Percentiles rank a stretch among this genome's conserved stretches.
These are phyloP conservation scores for Arthrobotrys pseudoclavata DNA, from an alignment of 2,329 filamentous ascomycete species.

Conservation along the genomic window DNA sequence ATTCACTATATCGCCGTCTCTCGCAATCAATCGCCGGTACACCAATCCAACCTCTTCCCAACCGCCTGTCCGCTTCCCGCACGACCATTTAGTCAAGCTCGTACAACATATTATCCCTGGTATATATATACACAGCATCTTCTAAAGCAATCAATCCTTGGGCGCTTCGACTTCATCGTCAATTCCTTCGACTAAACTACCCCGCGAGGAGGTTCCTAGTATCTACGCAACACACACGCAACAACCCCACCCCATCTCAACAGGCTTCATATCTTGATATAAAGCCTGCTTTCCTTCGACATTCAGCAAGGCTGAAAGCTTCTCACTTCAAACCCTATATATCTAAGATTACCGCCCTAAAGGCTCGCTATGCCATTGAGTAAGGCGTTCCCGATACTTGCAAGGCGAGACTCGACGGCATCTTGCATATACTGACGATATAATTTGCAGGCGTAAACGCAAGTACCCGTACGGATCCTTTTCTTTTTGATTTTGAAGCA, in stretches of 20 bases:
- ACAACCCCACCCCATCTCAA: conserved; percentile 31
- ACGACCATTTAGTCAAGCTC: conserved; percentile 38
- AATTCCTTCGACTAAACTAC: conserved; percentile 51
- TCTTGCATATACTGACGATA: conserved; percentile 30
- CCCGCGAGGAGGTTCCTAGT: conserved; percentile 36
- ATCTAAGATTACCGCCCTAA: conserved; percentile 56
- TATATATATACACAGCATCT: conserved; percentile 26
- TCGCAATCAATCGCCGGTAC: conserved; percentile 48
- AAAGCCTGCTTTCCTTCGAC: conserved; percentile 39
- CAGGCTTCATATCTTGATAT: conserved; percentile 48
- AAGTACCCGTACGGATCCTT: conserved; percentile 60
- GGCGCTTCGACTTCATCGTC: conserved; percentile 45
- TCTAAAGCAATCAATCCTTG: conserved; percentile 59
- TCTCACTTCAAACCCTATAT: conserved; percentile 21
- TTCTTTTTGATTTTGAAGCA: conserved; percentile 61
- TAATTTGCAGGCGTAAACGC: conserved; percentile 52
- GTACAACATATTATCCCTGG: conserved; percentile 50
- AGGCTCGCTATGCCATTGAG: conserved; percentile 61
- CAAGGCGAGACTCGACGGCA: conserved; percentile 27
- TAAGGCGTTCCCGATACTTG: conserved; percentile 36
- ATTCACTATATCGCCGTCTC: conserved; percentile 3
- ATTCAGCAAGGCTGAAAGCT: conserved; percentile 38
- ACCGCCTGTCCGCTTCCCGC: conserved; percentile 23
- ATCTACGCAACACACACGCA: conserved; percentile 49
- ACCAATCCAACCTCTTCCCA: background rate